Evolutionary conservation across 371 early-diverging fungal genomes (phyloP).

Genomic region (Smittium culicis): DNA sequence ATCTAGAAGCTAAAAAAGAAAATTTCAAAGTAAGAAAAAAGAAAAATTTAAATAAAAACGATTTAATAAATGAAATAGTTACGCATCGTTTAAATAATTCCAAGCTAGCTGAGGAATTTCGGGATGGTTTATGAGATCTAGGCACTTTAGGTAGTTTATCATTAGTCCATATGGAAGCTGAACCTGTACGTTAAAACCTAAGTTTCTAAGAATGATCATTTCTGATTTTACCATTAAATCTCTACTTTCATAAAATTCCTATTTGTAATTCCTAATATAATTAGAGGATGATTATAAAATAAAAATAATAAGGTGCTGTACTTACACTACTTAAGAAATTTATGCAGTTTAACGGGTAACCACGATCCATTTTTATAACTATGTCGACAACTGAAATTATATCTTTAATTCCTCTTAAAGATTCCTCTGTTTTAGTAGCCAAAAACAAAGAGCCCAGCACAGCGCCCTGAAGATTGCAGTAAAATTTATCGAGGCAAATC

Average conservation of each 20-base stretch:
- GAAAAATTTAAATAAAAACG: too few species aligned
- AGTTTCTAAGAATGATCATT: conserved; percentile 64
- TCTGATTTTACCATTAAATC: conserved; percentile 65
- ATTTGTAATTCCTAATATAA: not conserved
- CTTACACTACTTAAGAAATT: conserved; percentile 45
- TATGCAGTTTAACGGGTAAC: conserved; percentile 36
- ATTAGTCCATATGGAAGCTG: conserved; percentile 84
- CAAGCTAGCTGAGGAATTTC: conserved; percentile 66
- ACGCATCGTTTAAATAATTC: conserved; percentile 82
- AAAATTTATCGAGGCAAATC: too few species aligned
- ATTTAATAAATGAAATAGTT: too few species aligned
- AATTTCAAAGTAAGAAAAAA: too few species aligned
- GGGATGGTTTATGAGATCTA: conserved; percentile 59
- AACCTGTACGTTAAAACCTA: conserved; percentile 91
- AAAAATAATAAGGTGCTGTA: too few species aligned
- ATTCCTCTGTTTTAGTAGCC: conserved; percentile 83
- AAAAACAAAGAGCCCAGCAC: conserved; percentile 76
- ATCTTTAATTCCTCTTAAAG: conserved; percentile 53
- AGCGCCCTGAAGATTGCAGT: conserved; percentile 41
- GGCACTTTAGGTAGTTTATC: conserved; percentile 76
- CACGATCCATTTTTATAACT: conserved; percentile 42
- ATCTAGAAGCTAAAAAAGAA: too few species aligned
- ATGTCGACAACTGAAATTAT: conserved; percentile 64
- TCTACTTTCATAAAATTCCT: conserved; percentile 58
- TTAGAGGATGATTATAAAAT: not conserved